phyloP scores from a whole-genome alignment of 768 basidiomycete genomes.

The Leccinellum rugosiceps region DNA sequence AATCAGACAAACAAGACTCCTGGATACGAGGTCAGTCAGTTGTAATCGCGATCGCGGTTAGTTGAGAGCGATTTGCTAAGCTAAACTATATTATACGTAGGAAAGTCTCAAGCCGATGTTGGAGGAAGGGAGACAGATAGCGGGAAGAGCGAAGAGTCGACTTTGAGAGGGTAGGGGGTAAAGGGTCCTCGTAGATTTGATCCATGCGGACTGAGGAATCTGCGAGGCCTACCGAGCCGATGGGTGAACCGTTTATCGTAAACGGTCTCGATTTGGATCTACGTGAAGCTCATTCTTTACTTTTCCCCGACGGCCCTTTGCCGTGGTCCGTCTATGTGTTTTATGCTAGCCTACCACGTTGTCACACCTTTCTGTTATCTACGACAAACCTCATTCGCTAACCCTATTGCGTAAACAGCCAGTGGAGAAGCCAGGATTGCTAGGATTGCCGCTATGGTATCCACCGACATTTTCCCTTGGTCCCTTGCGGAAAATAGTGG shows the following conservation, averaged over 20 bases:
- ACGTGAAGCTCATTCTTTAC: neutral
- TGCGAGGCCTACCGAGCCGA: neutral
- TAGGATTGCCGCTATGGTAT: neutral
- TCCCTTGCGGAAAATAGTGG: neutral
- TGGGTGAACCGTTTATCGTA: neutral
- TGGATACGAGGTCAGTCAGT: conserved; percentile 50
- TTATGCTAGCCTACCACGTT: no score
- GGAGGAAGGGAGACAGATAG: conserved; percentile 20
- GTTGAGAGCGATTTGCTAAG: neutral
- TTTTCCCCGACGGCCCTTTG: neutral
- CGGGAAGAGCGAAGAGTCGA: conserved; percentile 14
- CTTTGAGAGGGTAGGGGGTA: conserved; percentile 9
- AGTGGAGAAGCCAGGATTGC: neutral
- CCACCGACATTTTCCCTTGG: neutral
- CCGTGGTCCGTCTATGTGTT: neutral
- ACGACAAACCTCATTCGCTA: neutral
- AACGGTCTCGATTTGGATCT: neutral
- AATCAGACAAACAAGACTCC: conserved; percentile 49
- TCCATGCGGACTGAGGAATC: neutral
- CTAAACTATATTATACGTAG: neutral
- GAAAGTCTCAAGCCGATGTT: conserved; percentile 27
- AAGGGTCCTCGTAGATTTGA: neutral
- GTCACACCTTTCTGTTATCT: neutral
- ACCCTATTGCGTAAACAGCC: no score
- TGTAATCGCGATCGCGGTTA: neutral